Percentiles rank a stretch among this genome's conserved stretches.
Evolutionary conservation across 1,139 yeast genomes (phyloP).

Genomic region (Yamadazyma blattariae): DNA sequence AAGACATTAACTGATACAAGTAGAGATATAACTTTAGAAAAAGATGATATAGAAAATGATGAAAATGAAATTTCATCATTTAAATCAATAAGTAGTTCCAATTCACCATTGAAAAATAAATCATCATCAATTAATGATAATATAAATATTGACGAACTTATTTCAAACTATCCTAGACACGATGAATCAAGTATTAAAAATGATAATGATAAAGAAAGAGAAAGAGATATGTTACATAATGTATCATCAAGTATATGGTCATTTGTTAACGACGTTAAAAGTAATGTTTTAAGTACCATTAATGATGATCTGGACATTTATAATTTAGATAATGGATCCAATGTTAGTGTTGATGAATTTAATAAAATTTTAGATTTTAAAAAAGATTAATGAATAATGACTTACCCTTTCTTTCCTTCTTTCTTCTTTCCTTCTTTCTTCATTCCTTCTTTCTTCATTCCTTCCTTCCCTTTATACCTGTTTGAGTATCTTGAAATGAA

Average conservation of each 20-base stretch:
- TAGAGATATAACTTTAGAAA: too few relatives aligned
- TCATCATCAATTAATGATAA: conserved; percentile 9
- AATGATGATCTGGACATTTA: conserved; percentile 26
- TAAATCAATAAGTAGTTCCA: background rate
- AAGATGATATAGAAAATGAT: too few relatives aligned
- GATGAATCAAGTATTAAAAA: background rate
- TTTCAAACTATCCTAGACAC: background rate
- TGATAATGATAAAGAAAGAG: background rate
- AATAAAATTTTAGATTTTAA: conserved; percentile 9
- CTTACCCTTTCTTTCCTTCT: background rate
- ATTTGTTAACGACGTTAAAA: conserved; percentile 43
- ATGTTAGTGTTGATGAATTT: conserved; percentile 9
- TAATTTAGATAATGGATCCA: conserved; percentile 29
- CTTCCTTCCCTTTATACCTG: too few relatives aligned
- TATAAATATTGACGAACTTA: conserved; percentile 12
- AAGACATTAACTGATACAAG: too few relatives aligned
- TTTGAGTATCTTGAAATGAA: too few relatives aligned
- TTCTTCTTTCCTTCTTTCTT: too few relatives aligned
- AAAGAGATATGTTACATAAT: conserved; percentile 40
- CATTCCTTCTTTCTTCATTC: too few relatives aligned
- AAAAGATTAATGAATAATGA: conserved; percentile 1
- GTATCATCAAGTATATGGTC: conserved; percentile 47
- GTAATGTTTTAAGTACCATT: conserved; percentile 36
- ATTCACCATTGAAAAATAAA: conserved; percentile 10
- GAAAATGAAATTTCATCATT: too few relatives aligned